Percentiles rank a stretch among this genome's conserved stretches.
These are phyloP conservation scores for Taphrina flavorubra DNA, from an alignment of 1,139 yeast genomes.

Conservation along the genomic window DNA sequence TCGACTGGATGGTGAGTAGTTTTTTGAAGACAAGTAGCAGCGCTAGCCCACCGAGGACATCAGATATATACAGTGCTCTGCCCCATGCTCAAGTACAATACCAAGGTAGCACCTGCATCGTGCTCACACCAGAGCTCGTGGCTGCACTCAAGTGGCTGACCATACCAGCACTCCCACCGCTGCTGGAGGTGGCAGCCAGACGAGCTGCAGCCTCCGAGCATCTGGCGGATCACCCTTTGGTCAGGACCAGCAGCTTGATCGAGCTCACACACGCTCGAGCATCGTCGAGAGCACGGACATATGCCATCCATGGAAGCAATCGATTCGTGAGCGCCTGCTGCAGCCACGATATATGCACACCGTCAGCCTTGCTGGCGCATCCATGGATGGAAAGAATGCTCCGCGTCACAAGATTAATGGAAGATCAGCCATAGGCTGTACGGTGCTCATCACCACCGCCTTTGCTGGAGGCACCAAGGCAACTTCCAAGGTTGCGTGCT, in stretches of 20 bases:
- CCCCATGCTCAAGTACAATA: too few relatives aligned
- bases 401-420: conserved; percentile 4
- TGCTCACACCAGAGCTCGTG: not conserved
- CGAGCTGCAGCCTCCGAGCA: not conserved
- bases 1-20: too few relatives aligned
- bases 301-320: not conserved
- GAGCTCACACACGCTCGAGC: too few relatives aligned
- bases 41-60: too few relatives aligned
- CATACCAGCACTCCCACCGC: not conserved
- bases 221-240: not conserved
- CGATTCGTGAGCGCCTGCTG: not conserved
- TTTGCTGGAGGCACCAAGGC: too few relatives aligned
- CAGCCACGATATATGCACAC: not conserved
- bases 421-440: not conserved
- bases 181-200: too few relatives aligned
- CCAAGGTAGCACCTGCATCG: not conserved
- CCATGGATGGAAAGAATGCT: not conserved
- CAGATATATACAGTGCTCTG: too few relatives aligned
- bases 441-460: too few relatives aligned
- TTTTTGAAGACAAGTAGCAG: too few relatives aligned
- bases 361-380: not conserved
- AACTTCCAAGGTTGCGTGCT: too few relatives aligned
- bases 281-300: not conserved
- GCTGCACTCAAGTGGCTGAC: not conserved
- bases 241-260: too few relatives aligned